Evolutionary conservation across 352 stramenopile genomes (phyloP).

Genomic region (Pelagophyceae sp.): DNA sequence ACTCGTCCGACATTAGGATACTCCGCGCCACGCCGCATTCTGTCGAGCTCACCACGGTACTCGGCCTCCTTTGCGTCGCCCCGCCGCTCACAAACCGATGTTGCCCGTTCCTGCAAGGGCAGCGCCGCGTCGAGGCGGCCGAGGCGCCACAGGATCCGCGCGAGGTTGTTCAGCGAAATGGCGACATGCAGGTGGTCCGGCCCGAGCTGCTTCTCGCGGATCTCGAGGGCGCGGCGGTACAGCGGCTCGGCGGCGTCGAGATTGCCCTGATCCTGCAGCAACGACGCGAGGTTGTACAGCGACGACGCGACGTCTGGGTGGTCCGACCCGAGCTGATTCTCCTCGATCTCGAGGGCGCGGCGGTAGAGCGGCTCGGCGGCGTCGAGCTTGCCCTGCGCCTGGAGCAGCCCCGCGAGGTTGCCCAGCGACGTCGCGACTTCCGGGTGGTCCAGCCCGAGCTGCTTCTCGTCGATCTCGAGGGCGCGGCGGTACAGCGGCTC

Average conservation of each 20-base stretch:
- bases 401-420: slow-evolving; percentile 27
- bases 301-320: slow-evolving; percentile 26
- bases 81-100: not conserved
- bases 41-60: not conserved
- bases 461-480: slow-evolving; percentile 26
- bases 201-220: not conserved
- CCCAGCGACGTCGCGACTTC: slow-evolving; percentile 27
- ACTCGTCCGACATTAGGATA: too few relatives aligned
- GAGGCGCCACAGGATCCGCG: not conserved
- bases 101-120: not conserved
- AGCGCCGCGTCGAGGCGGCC: not conserved
- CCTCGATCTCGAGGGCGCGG: slow-evolving; percentile 20
- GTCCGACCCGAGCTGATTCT: slow-evolving; percentile 19
- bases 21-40: not conserved
- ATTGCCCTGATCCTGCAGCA: slow-evolving; percentile 27
- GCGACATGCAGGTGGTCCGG: not conserved
- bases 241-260: slow-evolving; percentile 5
- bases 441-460: slow-evolving; percentile 27
- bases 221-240: slow-evolving; percentile 2
- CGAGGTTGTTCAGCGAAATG: not conserved
- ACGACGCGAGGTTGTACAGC: slow-evolving; percentile 23
- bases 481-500: slow-evolving; percentile 25
- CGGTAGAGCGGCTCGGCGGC: slow-evolving; percentile 18
- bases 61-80: not conserved
- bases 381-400: not conserved